Evolutionary conservation across 768 basidiomycete genomes (phyloP).

Genomic region (Russula brevipes): DNA sequence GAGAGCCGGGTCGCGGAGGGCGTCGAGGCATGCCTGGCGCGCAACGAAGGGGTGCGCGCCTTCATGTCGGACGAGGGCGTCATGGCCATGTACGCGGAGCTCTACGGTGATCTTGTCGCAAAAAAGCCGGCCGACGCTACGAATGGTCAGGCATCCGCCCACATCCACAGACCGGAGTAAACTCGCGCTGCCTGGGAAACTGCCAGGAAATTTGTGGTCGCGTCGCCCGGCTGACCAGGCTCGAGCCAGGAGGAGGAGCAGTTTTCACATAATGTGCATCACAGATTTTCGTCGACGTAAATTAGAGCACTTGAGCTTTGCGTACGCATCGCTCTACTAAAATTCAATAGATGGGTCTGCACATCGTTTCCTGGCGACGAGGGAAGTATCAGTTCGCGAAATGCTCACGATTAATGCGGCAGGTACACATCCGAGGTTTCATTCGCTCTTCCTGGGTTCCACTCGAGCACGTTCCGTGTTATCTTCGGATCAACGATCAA

Average conservation of each 20-base stretch:
- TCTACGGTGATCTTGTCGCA: conserved; percentile 10
- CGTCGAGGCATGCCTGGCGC: conserved; percentile 30
- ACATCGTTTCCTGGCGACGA: not conserved
- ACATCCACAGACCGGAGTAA: not conserved
- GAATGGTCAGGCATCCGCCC: not conserved
- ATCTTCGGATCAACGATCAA: too few species aligned
- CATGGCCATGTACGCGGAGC: conserved; percentile 8
- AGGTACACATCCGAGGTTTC: too few species aligned
- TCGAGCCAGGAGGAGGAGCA: too few species aligned
- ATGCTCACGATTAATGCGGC: too few species aligned
- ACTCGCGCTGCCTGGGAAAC: not conserved
- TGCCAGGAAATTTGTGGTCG: too few species aligned
- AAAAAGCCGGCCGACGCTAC: not conserved
- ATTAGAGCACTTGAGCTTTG: not conserved
- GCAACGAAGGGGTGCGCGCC: conserved; percentile 30
- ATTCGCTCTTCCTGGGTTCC: too few species aligned
- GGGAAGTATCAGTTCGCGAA: not conserved
- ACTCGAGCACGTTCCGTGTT: too few species aligned
- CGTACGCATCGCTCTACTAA: not conserved
- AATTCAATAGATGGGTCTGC: not conserved
- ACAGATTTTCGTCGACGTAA: not conserved
- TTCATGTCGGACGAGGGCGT: conserved; percentile 21
- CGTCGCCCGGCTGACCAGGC: too few species aligned
- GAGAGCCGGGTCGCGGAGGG: conserved; percentile 35
- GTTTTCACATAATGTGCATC: not conserved